Percentiles rank a stretch among this genome's conserved stretches.
phyloP scores from a whole-genome alignment of 1,284 basidiomycete genomes.

The Vanrija sp. region DNA sequence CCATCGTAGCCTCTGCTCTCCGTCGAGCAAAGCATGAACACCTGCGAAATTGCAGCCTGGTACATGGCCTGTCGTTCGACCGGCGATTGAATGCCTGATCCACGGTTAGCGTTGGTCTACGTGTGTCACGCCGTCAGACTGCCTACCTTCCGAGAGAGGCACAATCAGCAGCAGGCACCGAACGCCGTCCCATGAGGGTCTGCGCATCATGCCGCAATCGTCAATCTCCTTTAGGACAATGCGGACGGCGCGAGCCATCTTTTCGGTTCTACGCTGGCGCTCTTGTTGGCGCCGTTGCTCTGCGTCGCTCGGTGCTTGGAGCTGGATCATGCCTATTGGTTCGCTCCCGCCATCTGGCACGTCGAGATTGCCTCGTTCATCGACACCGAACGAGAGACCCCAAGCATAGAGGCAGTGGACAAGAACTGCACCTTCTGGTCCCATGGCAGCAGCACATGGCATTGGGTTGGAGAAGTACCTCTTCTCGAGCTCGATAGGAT shows the following conservation, averaged over 20 bases:
- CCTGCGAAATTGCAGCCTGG: constrained; percentile 61
- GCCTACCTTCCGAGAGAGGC: constrained; percentile 72
- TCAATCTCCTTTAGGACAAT: constrained; percentile 75
- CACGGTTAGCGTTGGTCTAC: neutral
- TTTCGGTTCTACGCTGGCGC: constrained; percentile 48
- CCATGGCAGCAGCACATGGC: constrained; percentile 59
- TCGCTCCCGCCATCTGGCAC: constrained; percentile 32
- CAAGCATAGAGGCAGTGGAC: constrained; percentile 65
- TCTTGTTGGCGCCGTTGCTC: constrained; percentile 47
- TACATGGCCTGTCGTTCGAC: constrained; percentile 61
- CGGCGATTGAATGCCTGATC: constrained; percentile 53
- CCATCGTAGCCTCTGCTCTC: constrained; percentile 52
- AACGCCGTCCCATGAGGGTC: constrained; percentile 79
- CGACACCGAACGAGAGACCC: constrained; percentile 79
- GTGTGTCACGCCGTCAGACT: neutral
- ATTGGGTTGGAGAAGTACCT: constrained; percentile 52
- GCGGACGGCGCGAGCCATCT: constrained; percentile 59
- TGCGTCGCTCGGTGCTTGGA: constrained; percentile 20
- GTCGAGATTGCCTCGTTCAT: constrained; percentile 61
- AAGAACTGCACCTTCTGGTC: constrained; percentile 50
- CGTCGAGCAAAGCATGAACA: constrained; percentile 65
- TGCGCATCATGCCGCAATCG: constrained; percentile 68
- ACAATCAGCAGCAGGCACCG: constrained; percentile 68
- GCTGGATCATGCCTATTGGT: constrained; percentile 16
- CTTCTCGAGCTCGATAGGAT: constrained; percentile 65